Evolutionary conservation across 495 filamentous ascomycete species (phyloP), one percentile per base, ranked within the genome.

Genomic region (Penicillium chermesinum): DNA sequence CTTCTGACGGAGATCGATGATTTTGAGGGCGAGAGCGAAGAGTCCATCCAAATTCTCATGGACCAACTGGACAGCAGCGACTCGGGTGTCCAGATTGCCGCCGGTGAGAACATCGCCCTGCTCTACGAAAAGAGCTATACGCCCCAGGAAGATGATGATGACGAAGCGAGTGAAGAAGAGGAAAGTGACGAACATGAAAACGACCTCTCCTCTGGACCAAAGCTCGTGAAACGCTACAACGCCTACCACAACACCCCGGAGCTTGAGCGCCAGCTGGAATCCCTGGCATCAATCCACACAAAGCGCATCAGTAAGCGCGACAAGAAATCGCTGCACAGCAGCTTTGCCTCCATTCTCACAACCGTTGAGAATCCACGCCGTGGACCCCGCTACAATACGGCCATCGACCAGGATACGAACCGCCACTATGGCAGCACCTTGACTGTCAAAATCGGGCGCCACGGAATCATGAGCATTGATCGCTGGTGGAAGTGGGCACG

Each of bases 401-500:
- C 88, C 30, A 77, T 89, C 44, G 76, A 86, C 49, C 75, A 85
- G n/a, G 82, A 87, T 19, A 85, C 80, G 0, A 84, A 85, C 34
- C 74, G 74, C 15, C 80, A 84, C 46, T 88, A 88, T 55, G 91
- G 91, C 15, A 87, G 83, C 53, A 79, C 89, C 16, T 71, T 93
- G 66, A 86, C 78, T 12, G 79, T 96, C 30, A 81, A 83, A 48
- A 81, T 96, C 27, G 81, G 88, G 48, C 77, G 79, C 19, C 78
- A 80, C 48, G 82, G 85, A 5, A 73, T 82, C 33, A 81, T 96
- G 75, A 77, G 77, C 48, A 89, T 97, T 45, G 88, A 96, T 57
- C 82, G 79, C 33, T 97, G 91, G 91, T 93, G 88, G 78, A 91
- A 95, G 55, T 77, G 91, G 53, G 76, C 87, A 53, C 78, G 89